Percentiles rank a stretch among this genome's conserved stretches.
Evolutionary conservation across 2,329 filamentous ascomycete genomes (phyloP).

Genomic region (Fusarium sp.): DNA sequence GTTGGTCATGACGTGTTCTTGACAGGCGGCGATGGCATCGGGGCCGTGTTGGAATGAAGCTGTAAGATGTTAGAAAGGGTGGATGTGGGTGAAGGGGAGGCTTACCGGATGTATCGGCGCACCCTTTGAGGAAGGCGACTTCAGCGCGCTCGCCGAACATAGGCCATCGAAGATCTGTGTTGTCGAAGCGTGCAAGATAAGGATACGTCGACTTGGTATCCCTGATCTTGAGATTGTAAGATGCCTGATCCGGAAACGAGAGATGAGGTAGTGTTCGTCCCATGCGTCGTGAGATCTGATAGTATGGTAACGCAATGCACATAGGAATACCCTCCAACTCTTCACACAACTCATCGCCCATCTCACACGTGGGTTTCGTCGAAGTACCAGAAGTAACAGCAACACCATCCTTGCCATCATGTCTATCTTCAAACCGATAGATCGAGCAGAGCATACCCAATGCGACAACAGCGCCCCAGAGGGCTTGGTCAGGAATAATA

Average conservation of each 20-base stretch:
- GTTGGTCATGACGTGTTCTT: slow-evolving; percentile 65
- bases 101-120: slow-evolving; percentile 55
- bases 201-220: slow-evolving; percentile 61
- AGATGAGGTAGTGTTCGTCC: slow-evolving; percentile 64
- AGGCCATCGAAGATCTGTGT: slow-evolving; percentile 65
- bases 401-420: slow-evolving; percentile 64
- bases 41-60: slow-evolving; percentile 63
- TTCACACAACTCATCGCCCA: slow-evolving; percentile 63
- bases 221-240: slow-evolving; percentile 63
- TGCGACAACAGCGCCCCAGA: slow-evolving; percentile 65
- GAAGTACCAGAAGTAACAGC: slow-evolving; percentile 45
- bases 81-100: fast-evolving
- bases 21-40: slow-evolving; percentile 63
- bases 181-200: slow-evolving; percentile 63
- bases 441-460: slow-evolving; percentile 65
- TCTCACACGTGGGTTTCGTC: slow-evolving; percentile 53
- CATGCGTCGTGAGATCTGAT: slow-evolving; percentile 62
- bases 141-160: slow-evolving; percentile 65
- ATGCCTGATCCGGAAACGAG: slow-evolving; percentile 64
- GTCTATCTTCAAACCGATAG: slow-evolving; percentile 63
- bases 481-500: slow-evolving; percentile 61
- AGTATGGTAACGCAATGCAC: slow-evolving; percentile 61
- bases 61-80: neutral
- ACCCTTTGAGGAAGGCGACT: slow-evolving; percentile 63
- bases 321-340: slow-evolving; percentile 62